A percentile compares a stretch with the other conserved stretches of the same genome.
phyloP scores from a whole-genome alignment of 768 basidiomycete genomes.

The Mycena leptocephala region DNA sequence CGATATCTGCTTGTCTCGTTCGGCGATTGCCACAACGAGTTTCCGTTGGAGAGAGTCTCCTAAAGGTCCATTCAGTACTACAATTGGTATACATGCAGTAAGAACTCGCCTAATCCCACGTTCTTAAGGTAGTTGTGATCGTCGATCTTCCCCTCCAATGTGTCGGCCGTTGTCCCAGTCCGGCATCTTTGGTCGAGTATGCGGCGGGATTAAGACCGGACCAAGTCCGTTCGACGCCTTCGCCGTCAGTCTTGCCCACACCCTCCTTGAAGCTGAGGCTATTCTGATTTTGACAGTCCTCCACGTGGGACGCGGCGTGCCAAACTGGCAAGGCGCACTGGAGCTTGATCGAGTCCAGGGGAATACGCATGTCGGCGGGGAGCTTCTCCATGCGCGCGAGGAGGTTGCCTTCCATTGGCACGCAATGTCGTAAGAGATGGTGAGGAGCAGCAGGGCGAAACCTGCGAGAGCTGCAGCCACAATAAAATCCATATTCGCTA shows the following conservation, averaged over 20 bases:
- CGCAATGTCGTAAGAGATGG: no score
- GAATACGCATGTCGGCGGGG: no score
- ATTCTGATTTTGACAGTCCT: slow-evolving; percentile 20
- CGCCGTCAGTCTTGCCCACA: slow-evolving; percentile 27
- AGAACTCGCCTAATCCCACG: slow-evolving; percentile 10
- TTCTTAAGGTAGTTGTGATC: slow-evolving; percentile 35
- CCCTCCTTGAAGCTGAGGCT: slow-evolving; percentile 37
- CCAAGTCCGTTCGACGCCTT: slow-evolving; percentile 45
- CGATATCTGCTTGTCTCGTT: slow-evolving; percentile 7
- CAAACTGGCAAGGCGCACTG: no score
- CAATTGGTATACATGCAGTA: no score
- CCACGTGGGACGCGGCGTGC: slow-evolving; percentile 40
- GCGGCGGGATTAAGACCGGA: slow-evolving; percentile 40
- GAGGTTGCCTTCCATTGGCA: no score
- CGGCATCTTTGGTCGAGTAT: slow-evolving; percentile 49
- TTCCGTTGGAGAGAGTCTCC: not conserved
- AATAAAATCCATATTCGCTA: no score
- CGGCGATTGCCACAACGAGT: slow-evolving; percentile 13
- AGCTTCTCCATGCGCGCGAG: no score
- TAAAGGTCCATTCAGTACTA: no score
- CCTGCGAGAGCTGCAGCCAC: no score
- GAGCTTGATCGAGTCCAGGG: no score
- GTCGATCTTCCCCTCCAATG: no score
- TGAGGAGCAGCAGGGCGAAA: no score
- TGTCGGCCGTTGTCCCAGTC: slow-evolving; percentile 41